Base-by-base conservation (phyloP, 371 early-diverging fungal genomes). In the Lichtheimia ornata region DNA sequence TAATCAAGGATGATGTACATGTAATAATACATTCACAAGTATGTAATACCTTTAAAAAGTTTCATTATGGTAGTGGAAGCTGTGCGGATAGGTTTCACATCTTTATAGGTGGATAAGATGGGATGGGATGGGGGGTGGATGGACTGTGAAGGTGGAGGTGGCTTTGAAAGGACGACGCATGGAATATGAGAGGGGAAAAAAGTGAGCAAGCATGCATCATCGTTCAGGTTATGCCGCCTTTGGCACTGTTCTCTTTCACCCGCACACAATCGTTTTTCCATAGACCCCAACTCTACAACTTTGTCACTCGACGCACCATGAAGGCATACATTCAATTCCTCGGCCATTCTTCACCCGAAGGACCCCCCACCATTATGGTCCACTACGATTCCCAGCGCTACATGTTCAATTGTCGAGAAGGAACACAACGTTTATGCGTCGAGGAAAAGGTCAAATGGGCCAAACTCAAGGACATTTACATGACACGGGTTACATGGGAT, bases 331-430 rank as follows among this genome's bases (percentile, higher is more conserved):
- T 93, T 35, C 94, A 91, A 66, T 70, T 96, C 44, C 62, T 96
- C 41, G 90, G 90, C 45, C 85, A 91, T 35, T 81, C 84, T 56
- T 86, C 87, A 20, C 70, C 83, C 20, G 91, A 88, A 66, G 79
- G 85, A n/a, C 72, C 87, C 5, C 90, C 96, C 2, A 84, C 91
- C 24, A 70, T 97, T 15, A 67, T 96, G 60, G 71, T 94, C 17
- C 88, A 90, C 59, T 92, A 94, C 67, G 92, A 93, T 61, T 66
- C 77, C 13, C 86, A 88, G 45, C 86, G 95, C 11, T 97, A 97
- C 66, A 74, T 98, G 67, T 92, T 98, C 84, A 97, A 97, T 76
- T 96, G 96, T 72, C 85, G 93, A 47, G 98, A 98, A 70, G 95
- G 96, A 7, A 91, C 91, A 0, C 98, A 98, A 75, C 84, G 97